Evolutionary conservation across 345 rosid species (phyloP).

Genomic region (Populus simonii): DNA sequence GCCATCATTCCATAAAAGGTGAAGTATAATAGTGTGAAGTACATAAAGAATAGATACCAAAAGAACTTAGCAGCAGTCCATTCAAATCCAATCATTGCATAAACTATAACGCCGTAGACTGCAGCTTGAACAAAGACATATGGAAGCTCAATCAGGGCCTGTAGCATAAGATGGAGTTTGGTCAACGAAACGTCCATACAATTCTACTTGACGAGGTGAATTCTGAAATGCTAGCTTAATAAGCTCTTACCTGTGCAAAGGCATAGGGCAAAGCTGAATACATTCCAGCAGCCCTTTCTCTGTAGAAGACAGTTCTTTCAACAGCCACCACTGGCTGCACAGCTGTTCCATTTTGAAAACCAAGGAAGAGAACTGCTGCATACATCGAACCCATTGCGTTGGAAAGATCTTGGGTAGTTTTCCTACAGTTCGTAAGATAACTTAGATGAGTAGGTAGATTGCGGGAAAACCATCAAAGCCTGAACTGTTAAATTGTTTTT

Average conservation of each 20-base stretch:
- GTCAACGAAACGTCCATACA: background rate
- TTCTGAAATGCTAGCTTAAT: background rate
- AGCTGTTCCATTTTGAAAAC: conserved; percentile 48
- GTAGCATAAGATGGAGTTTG: background rate
- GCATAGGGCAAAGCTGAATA: conserved; percentile 79
- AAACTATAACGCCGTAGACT: conserved; percentile 49
- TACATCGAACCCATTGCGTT: conserved; percentile 83
- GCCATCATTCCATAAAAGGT: conserved; percentile 76
- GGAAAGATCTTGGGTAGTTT: conserved; percentile 41
- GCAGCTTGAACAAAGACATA: conserved; percentile 46
- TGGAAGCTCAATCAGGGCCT: conserved; percentile 62
- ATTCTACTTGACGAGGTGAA: background rate
- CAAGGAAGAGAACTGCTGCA: conserved; percentile 65
- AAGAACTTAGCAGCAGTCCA: conserved; percentile 54
- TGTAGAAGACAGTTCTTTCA: conserved; percentile 70
- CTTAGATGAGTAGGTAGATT: background rate
- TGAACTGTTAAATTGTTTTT: background rate
- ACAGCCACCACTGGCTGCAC: conserved; percentile 73
- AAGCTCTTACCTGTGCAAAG: conserved; percentile 47
- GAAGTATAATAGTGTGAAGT: conserved; percentile 57
- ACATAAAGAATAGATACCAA: conserved; percentile 64
- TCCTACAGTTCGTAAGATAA: conserved; percentile 30
- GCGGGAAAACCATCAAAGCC: background rate
- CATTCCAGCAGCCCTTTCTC: conserved; percentile 86
- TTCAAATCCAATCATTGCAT: conserved; percentile 62